Base-by-base conservation (phyloP, 108 stramenopile species). In the Nitzschia inconspicua region DNA sequence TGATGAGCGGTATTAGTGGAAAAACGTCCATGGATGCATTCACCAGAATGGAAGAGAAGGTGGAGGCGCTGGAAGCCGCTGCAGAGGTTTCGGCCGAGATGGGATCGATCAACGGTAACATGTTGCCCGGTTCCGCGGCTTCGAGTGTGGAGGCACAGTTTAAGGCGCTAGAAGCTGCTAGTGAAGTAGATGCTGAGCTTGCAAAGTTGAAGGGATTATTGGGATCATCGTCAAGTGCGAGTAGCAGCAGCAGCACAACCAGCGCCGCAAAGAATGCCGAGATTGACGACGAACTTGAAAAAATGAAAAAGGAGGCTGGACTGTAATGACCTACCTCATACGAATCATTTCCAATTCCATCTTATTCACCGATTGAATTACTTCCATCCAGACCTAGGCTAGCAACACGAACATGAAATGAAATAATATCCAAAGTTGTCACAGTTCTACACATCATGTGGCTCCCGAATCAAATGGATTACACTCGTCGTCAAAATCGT, bases 41-140 rank as follows among this genome's bases (percentile, higher is more conserved):
- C 63, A 79, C 73, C 19, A 72, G 96, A 18, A 98, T 98, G 97
- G 93, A 96, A 72, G 89, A 96, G 66, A 98, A 98, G 77, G 97
- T 98, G 2, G 97, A 96, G 57, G 81, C 74, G 14, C 66, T 98
- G 29, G 97, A 98, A 78, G 93, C 91, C 22, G 66, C 80, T 10
- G 97, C 97, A 2, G 95, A 96, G 68, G 90, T 96, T 40, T 74
- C 84, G n/a, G 94, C 93, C 26, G 92, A 97, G 73, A 89, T 96
- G 86, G 84, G 83, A 27, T 68, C 75, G 6, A 60, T 70, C 13
- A 61, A 42, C 50, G 74, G 72, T 41, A 81, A 68, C 9, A 59
- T 70, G 24, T 58, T 93, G 60, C 90, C 90, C 3, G 89, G 89
- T 46, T 61, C 77, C 28, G 69, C 88, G 16, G 86, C 44, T 58